A percentile compares a stretch with the other conserved stretches of the same genome.
Conservation (phyloP, 148 eudicot genomes). For the Heliosperma pusillum region DNA sequence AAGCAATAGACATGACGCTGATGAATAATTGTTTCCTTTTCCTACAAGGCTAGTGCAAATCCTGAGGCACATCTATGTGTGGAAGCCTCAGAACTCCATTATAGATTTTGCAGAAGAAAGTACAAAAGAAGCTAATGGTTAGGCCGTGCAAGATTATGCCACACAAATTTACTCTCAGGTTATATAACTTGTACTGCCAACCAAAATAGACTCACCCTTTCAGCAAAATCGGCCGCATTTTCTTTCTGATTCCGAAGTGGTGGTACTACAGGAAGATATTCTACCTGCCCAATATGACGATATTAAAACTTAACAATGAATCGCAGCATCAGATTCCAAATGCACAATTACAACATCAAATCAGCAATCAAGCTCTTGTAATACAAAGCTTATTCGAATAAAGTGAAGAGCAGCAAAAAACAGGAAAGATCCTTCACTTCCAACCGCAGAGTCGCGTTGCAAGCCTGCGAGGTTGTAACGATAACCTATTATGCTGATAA, state of each 20-base stretch:
- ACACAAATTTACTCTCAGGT: not conserved
- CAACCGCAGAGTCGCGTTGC: not conserved
- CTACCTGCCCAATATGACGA: constrained; percentile 47
- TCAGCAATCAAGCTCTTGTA: not conserved
- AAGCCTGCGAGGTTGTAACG: not conserved
- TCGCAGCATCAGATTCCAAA: not conserved
- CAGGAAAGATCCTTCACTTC: not conserved
- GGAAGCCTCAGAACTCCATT: not conserved
- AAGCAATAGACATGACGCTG: not conserved
- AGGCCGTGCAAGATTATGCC: not conserved
- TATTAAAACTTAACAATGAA: not conserved
- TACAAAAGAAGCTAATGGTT: not conserved
- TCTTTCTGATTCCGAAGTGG: constrained; percentile 63
- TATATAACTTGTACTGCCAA: not conserved
- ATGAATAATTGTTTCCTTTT: not conserved
- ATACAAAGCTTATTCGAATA: not conserved
- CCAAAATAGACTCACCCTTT: constrained; percentile 52
- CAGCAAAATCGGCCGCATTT: constrained; percentile 51
- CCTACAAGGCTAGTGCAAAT: not conserved
- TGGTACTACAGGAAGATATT: constrained; percentile 72
- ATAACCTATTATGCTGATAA: not conserved
- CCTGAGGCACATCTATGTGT: not conserved
- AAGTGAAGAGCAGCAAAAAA: not conserved
- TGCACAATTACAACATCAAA: not conserved
- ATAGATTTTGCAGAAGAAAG: not conserved